These are phyloP conservation scores for Podila horticola DNA, from an alignment of 192 early-diverging fungal species.

Conservation along the genomic window DNA sequence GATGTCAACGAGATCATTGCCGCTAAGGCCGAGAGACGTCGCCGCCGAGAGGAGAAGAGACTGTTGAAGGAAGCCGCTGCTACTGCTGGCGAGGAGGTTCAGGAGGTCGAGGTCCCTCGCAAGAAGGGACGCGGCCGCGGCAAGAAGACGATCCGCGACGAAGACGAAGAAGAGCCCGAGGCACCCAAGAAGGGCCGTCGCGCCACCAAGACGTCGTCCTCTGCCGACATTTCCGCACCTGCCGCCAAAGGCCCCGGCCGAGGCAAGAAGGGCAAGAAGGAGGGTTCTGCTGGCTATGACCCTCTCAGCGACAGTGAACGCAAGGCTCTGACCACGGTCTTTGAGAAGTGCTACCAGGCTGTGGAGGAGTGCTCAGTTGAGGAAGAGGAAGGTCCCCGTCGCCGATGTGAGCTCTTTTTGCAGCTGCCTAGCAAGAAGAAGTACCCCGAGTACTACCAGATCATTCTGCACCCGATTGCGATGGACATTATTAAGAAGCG, in stretches of 20 bases:
- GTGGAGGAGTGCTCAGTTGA: slow-evolving; percentile 68
- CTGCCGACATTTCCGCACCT: slow-evolving; percentile 23
- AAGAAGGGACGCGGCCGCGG: slow-evolving; percentile 58
- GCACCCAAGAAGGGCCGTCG: slow-evolving; percentile 29
- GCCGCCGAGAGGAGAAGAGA: slow-evolving; percentile 51
- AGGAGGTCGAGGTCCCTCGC: slow-evolving; percentile 30
- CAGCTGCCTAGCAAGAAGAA: slow-evolving; percentile 73
- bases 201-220: slow-evolving; percentile 28
- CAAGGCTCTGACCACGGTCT: slow-evolving; percentile 64
- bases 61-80: slow-evolving; percentile 19
- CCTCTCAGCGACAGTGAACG: slow-evolving; percentile 64
- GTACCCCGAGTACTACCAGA: slow-evolving; percentile 92
- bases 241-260: slow-evolving; percentile 6
- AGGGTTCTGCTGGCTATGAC: slow-evolving; percentile 23
- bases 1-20: slow-evolving; percentile 69
- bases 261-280: slow-evolving; percentile 44
- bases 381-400: slow-evolving; percentile 61
- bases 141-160: slow-evolving; percentile 44
- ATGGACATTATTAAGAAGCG: slow-evolving; percentile 87
- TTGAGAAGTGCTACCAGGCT: slow-evolving; percentile 65
- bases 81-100: slow-evolving; percentile 7
- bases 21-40: slow-evolving; percentile 55
- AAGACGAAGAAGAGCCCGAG: slow-evolving; percentile 44
- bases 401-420: slow-evolving; percentile 81
- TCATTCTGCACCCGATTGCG: slow-evolving; percentile 91